Conservation (phyloP, 768 basidiomycete genomes). For the Gymnopilus dilepis region DNA sequence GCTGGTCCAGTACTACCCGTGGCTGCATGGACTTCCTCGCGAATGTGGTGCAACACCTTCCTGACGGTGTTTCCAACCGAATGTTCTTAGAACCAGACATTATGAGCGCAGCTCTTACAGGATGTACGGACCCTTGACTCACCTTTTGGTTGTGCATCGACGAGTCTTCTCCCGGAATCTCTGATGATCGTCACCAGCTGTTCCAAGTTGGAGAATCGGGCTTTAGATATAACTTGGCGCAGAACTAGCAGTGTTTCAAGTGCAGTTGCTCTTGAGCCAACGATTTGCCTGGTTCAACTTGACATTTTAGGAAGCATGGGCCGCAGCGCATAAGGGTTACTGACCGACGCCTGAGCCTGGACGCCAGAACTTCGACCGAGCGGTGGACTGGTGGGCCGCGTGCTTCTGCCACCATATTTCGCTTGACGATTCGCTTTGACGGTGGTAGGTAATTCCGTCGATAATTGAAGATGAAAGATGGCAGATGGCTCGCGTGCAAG, state of each 20-base stretch:
- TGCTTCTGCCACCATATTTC: constrained; percentile 51
- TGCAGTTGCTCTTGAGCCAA: constrained; percentile 89
- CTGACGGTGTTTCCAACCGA: constrained; percentile 95
- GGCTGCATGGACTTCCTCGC: constrained; percentile 93
- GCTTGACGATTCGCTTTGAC: no score
- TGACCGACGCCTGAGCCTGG: constrained; percentile 74
- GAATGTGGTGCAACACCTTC: constrained; percentile 90
- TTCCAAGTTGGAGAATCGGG: constrained; percentile 85
- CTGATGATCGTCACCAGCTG: constrained; percentile 84
- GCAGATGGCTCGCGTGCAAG: not conserved
- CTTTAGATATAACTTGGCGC: constrained; percentile 87
- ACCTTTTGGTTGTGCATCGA: constrained; percentile 97
- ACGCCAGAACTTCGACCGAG: constrained; percentile 70
- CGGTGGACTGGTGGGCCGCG: constrained; percentile 50
- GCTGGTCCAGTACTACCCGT: constrained; percentile 50
- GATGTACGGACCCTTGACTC: constrained; percentile 18
- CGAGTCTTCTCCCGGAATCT: constrained; percentile 76
- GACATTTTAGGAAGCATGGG: constrained; percentile 18
- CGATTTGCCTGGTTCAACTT: constrained; percentile 69
- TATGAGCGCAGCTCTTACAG: not conserved
- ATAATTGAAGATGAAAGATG: not conserved
- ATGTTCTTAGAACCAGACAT: constrained; percentile 63
- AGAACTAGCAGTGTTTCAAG: constrained; percentile 89
- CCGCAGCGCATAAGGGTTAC: constrained; percentile 34
- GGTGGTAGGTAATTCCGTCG: no score